phyloP scores from a whole-genome alignment of 2,329 filamentous ascomycete species.

The Cercospora nicotianae region DNA sequence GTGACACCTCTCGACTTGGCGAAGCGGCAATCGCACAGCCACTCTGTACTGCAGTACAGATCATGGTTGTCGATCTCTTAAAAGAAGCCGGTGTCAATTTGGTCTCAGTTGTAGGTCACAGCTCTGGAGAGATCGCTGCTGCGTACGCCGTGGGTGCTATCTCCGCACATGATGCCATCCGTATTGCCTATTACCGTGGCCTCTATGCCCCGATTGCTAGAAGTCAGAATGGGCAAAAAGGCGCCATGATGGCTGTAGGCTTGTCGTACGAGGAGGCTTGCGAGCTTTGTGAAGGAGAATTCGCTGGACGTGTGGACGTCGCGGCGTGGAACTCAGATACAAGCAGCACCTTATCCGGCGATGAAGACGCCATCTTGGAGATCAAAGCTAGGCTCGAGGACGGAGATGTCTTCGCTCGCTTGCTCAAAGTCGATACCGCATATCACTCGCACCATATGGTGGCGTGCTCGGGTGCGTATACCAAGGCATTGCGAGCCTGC shows the following conservation, averaged over 20 bases:
- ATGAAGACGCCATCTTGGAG: slow-evolving; percentile 41
- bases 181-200: slow-evolving; percentile 32
- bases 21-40: slow-evolving; percentile 50
- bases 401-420: slow-evolving; percentile 41
- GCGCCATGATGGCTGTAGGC: slow-evolving; percentile 23
- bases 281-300: slow-evolving; percentile 6
- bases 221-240: slow-evolving; percentile 10
- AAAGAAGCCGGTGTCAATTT: slow-evolving; percentile 25
- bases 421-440: slow-evolving; percentile 46
- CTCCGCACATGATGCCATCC: too few species aligned
- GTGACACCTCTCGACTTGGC: slow-evolving; percentile 11
- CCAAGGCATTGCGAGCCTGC: slow-evolving; percentile 7
- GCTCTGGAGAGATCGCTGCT: too few species aligned
- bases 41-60: slow-evolving; percentile 56
- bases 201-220: slow-evolving; percentile 18
- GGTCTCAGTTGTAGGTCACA: slow-evolving; percentile 1
- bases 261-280: slow-evolving; percentile 13
- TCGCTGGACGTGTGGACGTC: slow-evolving; percentile 18
- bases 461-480: slow-evolving; percentile 5
- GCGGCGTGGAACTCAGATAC: slow-evolving; percentile 43
- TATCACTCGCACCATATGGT: slow-evolving; percentile 48
- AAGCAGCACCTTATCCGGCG: slow-evolving; percentile 50
- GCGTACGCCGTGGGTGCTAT: too few species aligned
- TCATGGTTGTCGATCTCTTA: slow-evolving; percentile 51
- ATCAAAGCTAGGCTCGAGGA: slow-evolving; percentile 36